A percentile compares a stretch with the other conserved stretches of the same genome.
These are phyloP conservation scores for Rutstroemia sp. DNA, from an alignment of 2,329 filamentous ascomycete genomes.

Conservation along the genomic window DNA sequence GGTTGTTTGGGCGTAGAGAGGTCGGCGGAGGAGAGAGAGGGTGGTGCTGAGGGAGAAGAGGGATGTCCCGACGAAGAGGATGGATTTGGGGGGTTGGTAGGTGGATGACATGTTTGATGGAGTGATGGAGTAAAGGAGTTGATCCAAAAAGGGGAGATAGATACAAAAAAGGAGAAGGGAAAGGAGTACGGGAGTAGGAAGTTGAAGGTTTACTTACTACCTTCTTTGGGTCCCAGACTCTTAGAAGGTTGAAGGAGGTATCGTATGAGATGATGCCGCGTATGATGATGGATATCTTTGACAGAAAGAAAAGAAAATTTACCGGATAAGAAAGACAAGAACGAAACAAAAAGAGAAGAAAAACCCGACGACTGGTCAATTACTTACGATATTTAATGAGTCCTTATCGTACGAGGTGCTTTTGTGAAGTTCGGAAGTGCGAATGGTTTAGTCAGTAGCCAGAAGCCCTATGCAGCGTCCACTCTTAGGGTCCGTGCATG, in stretches of 20 bases:
- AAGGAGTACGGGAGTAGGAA: neutral
- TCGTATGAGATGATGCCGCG: no score
- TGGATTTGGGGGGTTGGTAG: slow-evolving; percentile 33
- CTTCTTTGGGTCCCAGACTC: neutral
- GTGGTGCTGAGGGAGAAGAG: slow-evolving; percentile 58
- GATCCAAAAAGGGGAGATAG: neutral
- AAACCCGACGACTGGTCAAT: neutral
- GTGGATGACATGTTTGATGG: neutral
- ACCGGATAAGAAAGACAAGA: neutral
- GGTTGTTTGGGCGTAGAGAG: slow-evolving; percentile 40
- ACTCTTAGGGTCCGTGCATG: no score
- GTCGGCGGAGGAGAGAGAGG: slow-evolving; percentile 58
- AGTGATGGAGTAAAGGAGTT: neutral
- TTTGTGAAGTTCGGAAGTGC: no score
- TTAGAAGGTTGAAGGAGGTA: no score
- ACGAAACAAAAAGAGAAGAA: neutral
- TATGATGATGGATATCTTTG: no score
- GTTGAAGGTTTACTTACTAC: neutral
- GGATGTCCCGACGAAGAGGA: slow-evolving; percentile 59
- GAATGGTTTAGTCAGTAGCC: no score
- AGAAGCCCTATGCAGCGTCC: no score
- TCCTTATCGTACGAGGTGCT: neutral
- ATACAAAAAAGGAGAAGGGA: neutral
- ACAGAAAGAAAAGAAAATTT: no score
- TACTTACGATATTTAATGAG: neutral